A percentile compares a stretch with the other conserved stretches of the same genome.
phyloP scores from a whole-genome alignment of 768 basidiomycete genomes.

The Phylloporus arenicola region DNA sequence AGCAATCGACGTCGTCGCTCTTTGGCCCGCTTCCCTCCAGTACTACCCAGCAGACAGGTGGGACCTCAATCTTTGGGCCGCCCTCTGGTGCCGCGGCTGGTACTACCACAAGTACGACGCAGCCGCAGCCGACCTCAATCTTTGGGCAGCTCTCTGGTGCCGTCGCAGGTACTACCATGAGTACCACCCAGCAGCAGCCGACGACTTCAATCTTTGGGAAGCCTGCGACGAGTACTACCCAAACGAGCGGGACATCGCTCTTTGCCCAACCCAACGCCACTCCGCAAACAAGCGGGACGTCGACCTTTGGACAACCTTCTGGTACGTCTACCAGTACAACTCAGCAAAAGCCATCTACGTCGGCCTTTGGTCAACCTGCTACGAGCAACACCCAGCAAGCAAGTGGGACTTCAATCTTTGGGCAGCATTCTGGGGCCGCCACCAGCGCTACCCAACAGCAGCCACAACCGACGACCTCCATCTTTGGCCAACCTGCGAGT shows the following conservation, averaged over 20 bases:
- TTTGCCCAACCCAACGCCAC: slow-evolving; percentile 1
- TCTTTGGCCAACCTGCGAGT: slow-evolving; percentile 8
- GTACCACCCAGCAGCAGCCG: neutral
- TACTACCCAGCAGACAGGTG: neutral
- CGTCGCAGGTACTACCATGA: neutral
- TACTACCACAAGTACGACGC: neutral
- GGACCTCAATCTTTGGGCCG: slow-evolving; percentile 5
- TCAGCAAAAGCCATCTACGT: slow-evolving; percentile 20
- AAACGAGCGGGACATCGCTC: neutral
- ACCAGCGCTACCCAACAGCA: slow-evolving; percentile 10
- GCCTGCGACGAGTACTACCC: slow-evolving; percentile 4
- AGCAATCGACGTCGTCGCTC: slow-evolving; percentile 20
- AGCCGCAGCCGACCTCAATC: neutral
- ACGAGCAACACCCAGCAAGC: neutral
- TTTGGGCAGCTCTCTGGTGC: neutral
- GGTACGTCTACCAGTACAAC: neutral
- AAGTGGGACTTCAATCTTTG: slow-evolving; percentile 5
- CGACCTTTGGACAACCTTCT: slow-evolving; percentile 2
- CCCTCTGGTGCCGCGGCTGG: neutral
- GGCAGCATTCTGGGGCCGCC: slow-evolving; percentile 5
- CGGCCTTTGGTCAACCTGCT: slow-evolving; percentile 23
- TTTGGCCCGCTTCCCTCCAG: slow-evolving; percentile 17
- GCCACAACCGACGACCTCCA: slow-evolving; percentile 1
- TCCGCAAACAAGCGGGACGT: neutral
- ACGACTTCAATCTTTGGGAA: slow-evolving; percentile 6